Evolutionary conservation across 306 rosid genomes (phyloP), one percentile per base, ranked within the genome.

Genomic region (Ormosia semicastrata): DNA sequence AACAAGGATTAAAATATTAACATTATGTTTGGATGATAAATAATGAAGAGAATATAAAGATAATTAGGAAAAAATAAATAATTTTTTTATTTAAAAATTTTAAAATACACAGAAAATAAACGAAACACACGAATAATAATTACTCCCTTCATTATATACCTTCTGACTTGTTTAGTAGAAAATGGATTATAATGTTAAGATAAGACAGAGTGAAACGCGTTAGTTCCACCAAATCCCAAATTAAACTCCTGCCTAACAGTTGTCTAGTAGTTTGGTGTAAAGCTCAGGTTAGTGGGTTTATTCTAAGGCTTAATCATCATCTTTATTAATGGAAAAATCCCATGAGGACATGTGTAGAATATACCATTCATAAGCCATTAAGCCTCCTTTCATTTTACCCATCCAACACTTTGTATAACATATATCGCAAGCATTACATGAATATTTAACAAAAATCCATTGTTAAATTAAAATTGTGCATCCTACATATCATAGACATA

Each of bases 221-320:
- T 89, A 85, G 86, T 84, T 87, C 85, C 86, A 90, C 91, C 92
- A 87, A 93, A 90, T 90, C 89, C 88, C 89, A 59, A 87, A 84
- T 86, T 86, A 81, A 88, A 62, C 84, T 63, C 18, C 81, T 73
- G 82, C 68, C 87, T 64, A n/a, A 13, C 83, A 67, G 66, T 41
- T 78, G 59, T 85, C 73, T 10, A 24, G 15, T 68, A 44, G 72
- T 76, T 80, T 73, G 52, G 87, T 79, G 62, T 79, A 36, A 36
- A 34, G 71, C 44, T 56, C 47, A 77, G 72, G 50, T 73, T 49
- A 86, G 57, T 63, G 85, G 52, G 52, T 81, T 81, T 83, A 50
- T 71, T 59, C 87, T 15, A 62, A 63, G 56, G 52, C 84, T 83
- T 81, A 77, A 76, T 82, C 83, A 65, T 71, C 54, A 62, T 77